Evolutionary conservation across 2,329 filamentous ascomycete genomes (phyloP).

Genomic region (Xylariaceae sp.): DNA sequence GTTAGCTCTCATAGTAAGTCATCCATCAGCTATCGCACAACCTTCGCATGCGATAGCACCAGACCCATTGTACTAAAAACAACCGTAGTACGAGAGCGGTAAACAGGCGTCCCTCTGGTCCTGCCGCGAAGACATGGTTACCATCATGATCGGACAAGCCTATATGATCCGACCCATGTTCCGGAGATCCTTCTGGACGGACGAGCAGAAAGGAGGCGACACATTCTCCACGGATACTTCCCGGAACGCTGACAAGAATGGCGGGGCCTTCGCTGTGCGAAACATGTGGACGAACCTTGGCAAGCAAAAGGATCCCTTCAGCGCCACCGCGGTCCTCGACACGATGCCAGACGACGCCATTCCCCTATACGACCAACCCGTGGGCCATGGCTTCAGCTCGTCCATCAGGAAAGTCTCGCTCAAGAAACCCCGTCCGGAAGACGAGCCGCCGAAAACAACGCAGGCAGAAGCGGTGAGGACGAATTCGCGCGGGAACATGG

Average conservation of each 20-base stretch:
- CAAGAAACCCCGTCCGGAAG: background rate
- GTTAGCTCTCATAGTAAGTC: background rate
- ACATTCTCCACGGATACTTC: background rate
- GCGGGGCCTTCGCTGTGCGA: background rate
- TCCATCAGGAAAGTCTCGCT: background rate
- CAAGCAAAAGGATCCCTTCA: background rate
- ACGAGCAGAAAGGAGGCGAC: background rate
- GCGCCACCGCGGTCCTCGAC: background rate
- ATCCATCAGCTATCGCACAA: background rate
- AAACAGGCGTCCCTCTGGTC: background rate
- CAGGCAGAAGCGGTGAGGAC: background rate
- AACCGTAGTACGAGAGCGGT: background rate
- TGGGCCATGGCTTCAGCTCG: background rate
- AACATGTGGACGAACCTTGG: background rate
- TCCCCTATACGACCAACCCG: background rate
- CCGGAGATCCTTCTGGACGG: background rate
- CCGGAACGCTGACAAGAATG: background rate
- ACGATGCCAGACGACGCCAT: background rate
- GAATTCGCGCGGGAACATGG: background rate
- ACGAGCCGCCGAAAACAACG: background rate
- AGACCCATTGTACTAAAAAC: background rate
- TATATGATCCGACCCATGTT: background rate
- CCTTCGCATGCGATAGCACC: background rate
- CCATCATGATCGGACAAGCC: background rate
- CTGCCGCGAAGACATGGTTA: background rate